Conservation (phyloP, 2,329 filamentous ascomycete species). For the Didymella lethalis region DNA sequence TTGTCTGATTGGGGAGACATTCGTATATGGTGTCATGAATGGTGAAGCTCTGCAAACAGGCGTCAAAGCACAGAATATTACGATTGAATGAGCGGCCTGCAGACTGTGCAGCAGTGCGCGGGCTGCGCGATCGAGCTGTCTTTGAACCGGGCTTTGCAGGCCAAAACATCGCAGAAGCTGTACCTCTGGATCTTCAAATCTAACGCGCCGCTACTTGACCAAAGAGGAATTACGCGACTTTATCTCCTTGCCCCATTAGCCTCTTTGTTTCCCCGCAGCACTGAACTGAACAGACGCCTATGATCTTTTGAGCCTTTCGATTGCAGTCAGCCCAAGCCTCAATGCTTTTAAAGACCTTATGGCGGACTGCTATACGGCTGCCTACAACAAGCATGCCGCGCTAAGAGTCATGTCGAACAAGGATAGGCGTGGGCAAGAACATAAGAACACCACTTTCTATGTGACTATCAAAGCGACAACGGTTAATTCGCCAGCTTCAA, state of each 20-base stretch:
- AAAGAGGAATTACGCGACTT: background rate
- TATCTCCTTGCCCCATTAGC: background rate
- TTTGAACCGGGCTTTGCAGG: background rate
- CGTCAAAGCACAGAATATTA: background rate
- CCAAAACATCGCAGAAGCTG: background rate
- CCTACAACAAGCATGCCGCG: background rate
- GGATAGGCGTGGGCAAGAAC: background rate
- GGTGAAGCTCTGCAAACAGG: conserved; percentile 25
- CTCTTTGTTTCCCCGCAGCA: background rate
- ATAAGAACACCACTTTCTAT: background rate
- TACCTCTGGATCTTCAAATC: background rate
- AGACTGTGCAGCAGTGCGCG: background rate
- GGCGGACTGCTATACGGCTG: background rate
- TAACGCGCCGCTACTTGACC: background rate
- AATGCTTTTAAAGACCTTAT: background rate
- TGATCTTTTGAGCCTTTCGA: background rate
- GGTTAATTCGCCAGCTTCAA: background rate
- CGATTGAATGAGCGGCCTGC: background rate
- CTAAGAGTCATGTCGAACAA: background rate
- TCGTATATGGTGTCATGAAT: conserved; percentile 39
- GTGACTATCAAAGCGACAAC: background rate
- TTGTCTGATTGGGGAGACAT: conserved; percentile 35
- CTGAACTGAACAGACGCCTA: background rate
- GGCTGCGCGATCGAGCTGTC: background rate
- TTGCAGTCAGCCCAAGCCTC: background rate